Conservation (phyloP, 2,329 filamentous ascomycete species). For the Beauveria asiatica region DNA sequence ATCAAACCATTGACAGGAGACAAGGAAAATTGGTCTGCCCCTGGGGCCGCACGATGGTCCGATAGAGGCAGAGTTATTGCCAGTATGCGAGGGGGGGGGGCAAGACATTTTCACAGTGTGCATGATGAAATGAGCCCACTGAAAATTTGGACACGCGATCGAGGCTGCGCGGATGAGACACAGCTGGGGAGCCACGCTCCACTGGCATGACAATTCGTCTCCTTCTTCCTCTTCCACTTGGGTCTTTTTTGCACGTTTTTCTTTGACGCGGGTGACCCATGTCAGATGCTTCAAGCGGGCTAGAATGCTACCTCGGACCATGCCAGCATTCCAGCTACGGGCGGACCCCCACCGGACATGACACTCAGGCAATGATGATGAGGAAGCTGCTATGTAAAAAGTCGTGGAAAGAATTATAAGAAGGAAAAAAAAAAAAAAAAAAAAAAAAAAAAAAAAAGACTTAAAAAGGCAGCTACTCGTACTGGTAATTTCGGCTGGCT, state of each 20-base stretch:
- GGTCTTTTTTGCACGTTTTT: neutral
- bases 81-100: conserved; percentile 5
- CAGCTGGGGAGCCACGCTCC: neutral
- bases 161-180: neutral
- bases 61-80: neutral
- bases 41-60: neutral
- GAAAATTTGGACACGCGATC: neutral
- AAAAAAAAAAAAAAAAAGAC: neutral
- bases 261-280: neutral
- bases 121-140: neutral
- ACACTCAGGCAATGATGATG: neutral
- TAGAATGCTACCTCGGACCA: neutral
- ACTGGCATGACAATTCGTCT: neutral
- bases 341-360: neutral
- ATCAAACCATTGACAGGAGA: neutral
- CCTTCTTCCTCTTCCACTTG: neutral
- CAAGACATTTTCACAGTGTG: conserved; percentile 5
- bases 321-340: neutral
- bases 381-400: neutral
- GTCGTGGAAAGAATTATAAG: neutral
- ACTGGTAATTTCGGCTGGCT: no score
- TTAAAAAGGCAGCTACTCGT: neutral
- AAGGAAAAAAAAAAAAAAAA: neutral
- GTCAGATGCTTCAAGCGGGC: neutral
- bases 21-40: neutral